These are phyloP conservation scores for Suillus alpinus DNA, from an alignment of 768 basidiomycete genomes.

Conservation along the genomic window DNA sequence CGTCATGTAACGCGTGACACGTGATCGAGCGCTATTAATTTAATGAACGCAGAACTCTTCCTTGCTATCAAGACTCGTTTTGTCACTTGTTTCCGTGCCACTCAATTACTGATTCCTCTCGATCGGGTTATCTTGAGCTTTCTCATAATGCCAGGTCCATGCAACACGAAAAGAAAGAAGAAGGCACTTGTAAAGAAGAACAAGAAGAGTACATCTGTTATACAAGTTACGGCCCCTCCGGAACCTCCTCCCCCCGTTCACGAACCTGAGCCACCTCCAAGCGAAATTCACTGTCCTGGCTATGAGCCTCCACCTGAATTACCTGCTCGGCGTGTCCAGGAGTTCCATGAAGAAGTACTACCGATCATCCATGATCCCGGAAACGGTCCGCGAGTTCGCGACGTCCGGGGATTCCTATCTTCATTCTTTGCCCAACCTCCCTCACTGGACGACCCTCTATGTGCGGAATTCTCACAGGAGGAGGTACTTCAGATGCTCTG, in stretches of 20 bases:
- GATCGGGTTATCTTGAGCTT: neutral
- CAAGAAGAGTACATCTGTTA: constrained; percentile 18
- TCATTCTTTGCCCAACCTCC: constrained; percentile 69
- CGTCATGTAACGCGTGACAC: constrained; percentile 31
- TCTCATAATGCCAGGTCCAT: constrained; percentile 57
- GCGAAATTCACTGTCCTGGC: constrained; percentile 4
- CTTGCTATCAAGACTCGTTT: neutral
- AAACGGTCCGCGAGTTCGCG: constrained; percentile 72
- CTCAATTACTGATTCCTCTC: neutral
- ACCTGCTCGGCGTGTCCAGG: constrained; percentile 3
- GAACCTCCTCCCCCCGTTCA: constrained; percentile 6
- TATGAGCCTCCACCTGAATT: constrained; percentile 9
- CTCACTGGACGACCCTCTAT: constrained; percentile 60
- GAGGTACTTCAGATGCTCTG: constrained; percentile 74
- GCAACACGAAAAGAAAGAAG: constrained; percentile 49
- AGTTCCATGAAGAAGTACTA: constrained; percentile 14
- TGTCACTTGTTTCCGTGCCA: neutral
- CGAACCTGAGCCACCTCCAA: neutral
- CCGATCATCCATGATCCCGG: constrained; percentile 79
- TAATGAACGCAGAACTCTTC: neutral
- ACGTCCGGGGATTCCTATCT: constrained; percentile 60
- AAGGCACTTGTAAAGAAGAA: constrained; percentile 34
- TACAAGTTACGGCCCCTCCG: neutral
- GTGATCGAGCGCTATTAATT: constrained; percentile 4
- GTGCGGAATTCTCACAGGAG: constrained; percentile 73